Evolutionary conservation across 495 filamentous ascomycete species (phyloP), one percentile per base, ranked within the genome.

Genomic region (Penicillium cosmopolitanum): DNA sequence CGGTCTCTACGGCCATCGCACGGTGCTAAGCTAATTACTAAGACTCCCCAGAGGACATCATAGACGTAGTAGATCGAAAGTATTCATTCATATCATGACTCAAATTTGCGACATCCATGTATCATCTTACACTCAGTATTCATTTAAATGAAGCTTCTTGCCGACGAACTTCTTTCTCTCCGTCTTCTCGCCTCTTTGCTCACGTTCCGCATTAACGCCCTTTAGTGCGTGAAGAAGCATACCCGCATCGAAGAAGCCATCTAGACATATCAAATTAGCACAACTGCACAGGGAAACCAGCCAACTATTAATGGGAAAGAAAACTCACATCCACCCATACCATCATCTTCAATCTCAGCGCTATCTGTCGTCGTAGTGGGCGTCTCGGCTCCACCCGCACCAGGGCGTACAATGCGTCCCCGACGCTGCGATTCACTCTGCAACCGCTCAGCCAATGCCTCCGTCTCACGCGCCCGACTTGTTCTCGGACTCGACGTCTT

Each of bases 231-330:
- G 90, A 8, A 94, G 81, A 7, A 97, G 83, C 91, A 96, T 94
- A 34, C 93, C 93, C 2, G 93, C 91, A 75, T 97, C 93, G 75
- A 97, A 97, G 81, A 97, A 96, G 38, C 93, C 93, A 80, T 97
- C 93, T 97, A 65, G 31, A 55, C 9, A 42, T 2, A 50, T 25
- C 5, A 55, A 23, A 51, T 78, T 63, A 76, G 70, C 56, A 19
- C 13, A 18, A 16, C 16, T 7, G 19, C 19, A 21, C 19, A 21
- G 19, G 19, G 19, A 21, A 21, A 21, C 19, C 19, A 21, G 1
- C 19, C 19, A 21, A 21, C 1, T 21, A 21, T 2, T 2, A 21
- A 21, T 21, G 19, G 19, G 19, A 21, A 21, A 21, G 19, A 21
- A 21, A 44, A 86, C 92, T 88, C 84, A 96, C 92, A 97, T 65